A percentile compares a stretch with the other conserved stretches of the same genome.
These are phyloP conservation scores for Tympanopsis confertula DNA, from an alignment of 2,329 filamentous ascomycete species.

Conservation along the genomic window DNA sequence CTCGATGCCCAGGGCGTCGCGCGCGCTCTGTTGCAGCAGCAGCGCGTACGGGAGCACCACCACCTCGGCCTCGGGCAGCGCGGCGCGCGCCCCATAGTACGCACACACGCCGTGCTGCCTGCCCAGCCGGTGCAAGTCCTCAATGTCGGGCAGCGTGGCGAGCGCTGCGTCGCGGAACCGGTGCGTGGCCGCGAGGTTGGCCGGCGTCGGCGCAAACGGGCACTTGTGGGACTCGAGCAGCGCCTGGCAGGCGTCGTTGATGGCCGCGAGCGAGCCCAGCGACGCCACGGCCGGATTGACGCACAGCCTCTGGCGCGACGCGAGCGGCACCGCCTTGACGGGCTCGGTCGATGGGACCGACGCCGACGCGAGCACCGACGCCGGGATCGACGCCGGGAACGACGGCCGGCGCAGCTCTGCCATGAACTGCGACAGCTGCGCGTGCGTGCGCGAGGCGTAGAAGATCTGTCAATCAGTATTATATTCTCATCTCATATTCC, in stretches of 20 bases:
- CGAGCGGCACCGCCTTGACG: slow-evolving; percentile 72
- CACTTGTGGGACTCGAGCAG: slow-evolving; percentile 74
- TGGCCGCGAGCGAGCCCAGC: slow-evolving; percentile 62
- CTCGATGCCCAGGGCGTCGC: slow-evolving; percentile 77
- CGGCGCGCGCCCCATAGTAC: slow-evolving; percentile 86
- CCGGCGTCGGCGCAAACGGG: slow-evolving; percentile 65
- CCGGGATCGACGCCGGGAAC: slow-evolving; percentile 60
- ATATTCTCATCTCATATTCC: slow-evolving; percentile 7
- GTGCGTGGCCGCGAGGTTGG: slow-evolving; percentile 59
- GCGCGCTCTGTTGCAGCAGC: slow-evolving; percentile 72
- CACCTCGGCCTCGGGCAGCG: slow-evolving; percentile 76
- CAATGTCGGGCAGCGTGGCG: slow-evolving; percentile 81
- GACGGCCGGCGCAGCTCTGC: slow-evolving; percentile 68
- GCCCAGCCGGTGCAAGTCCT: slow-evolving; percentile 73
- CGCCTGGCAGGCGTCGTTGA: slow-evolving; percentile 88
- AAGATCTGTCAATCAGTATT: slow-evolving; percentile 45
- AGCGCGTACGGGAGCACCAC: slow-evolving; percentile 87
- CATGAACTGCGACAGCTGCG: slow-evolving; percentile 80
- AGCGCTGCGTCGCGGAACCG: slow-evolving; percentile 78
- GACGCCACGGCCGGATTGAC: slow-evolving; percentile 75
- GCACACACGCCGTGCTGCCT: slow-evolving; percentile 74
- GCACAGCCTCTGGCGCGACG: slow-evolving; percentile 77
- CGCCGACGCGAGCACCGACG: slow-evolving; percentile 14
- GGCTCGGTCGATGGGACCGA: neutral
- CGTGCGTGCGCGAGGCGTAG: slow-evolving; percentile 87